phyloP scores from a whole-genome alignment of 2,329 filamentous ascomycete genomes.

The Cercospora sesami region DNA sequence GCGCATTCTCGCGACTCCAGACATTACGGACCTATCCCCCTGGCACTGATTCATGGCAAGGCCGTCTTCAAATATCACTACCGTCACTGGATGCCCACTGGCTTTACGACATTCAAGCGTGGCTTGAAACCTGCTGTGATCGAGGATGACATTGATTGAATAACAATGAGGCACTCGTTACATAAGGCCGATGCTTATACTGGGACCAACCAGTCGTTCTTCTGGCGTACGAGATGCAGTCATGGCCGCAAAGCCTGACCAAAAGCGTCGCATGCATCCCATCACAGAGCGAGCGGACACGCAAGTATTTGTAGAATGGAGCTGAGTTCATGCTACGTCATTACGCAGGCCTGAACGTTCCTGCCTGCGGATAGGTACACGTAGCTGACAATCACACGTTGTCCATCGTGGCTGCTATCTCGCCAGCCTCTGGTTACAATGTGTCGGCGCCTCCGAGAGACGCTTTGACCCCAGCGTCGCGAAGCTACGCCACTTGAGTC shows the following conservation, averaged over 20 bases:
- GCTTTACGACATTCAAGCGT: constrained; percentile 17
- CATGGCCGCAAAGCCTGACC: neutral
- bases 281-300: neutral
- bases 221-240: neutral
- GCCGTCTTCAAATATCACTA: constrained; percentile 55
- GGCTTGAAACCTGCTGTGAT: constrained; percentile 21
- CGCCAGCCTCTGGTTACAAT: neutral
- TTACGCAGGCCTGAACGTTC: constrained; percentile 2
- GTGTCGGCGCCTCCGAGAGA: neutral
- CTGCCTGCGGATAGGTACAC: neutral
- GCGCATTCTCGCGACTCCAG: constrained; percentile 82
- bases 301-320: neutral
- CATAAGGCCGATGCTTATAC: neutral
- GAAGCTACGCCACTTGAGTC: neutral
- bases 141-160: constrained; percentile 21
- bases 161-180: neutral
- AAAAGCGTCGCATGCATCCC: neutral
- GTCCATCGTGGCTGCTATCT: neutral
- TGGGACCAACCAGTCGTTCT: neutral
- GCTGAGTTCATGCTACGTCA: neutral
- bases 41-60: constrained; percentile 82
- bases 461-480: neutral
- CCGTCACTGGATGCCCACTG: constrained; percentile 12
- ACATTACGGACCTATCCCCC: constrained; percentile 78
- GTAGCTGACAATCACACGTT: neutral